phyloP scores from a whole-genome alignment of 2,329 filamentous ascomycete genomes.

The Lasiodiplodia citricola region DNA sequence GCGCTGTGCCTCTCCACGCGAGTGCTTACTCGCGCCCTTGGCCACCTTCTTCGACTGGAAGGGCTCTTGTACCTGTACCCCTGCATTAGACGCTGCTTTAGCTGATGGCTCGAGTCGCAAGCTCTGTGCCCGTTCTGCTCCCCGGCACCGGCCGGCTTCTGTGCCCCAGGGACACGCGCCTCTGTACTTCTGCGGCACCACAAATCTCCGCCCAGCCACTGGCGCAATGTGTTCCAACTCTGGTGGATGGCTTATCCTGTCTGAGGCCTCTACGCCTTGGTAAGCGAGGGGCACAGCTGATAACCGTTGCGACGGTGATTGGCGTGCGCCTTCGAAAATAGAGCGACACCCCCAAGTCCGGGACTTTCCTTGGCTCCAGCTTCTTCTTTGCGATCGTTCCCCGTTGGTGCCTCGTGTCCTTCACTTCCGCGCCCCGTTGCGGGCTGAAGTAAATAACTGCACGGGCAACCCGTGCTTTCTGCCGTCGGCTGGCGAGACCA shows the following conservation, averaged over 20 bases:
- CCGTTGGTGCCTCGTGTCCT: slow-evolving; percentile 23
- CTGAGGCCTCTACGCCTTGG: slow-evolving; percentile 1
- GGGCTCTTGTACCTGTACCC: slow-evolving; percentile 14
- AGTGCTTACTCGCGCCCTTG: slow-evolving; percentile 14
- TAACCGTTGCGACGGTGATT: slow-evolving; percentile 24
- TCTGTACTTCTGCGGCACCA: slow-evolving; percentile 12
- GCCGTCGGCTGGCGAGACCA: slow-evolving; percentile 12
- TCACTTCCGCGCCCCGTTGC: slow-evolving; percentile 18
- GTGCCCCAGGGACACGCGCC: slow-evolving; percentile 10
- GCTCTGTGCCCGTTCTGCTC: background rate
- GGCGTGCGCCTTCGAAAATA: slow-evolving; percentile 14
- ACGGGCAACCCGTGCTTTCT: slow-evolving; percentile 12
- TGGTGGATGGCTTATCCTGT: slow-evolving; percentile 13
- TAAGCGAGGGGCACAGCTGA: slow-evolving; percentile 26
- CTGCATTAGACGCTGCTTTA: slow-evolving; percentile 18
- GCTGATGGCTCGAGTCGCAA: slow-evolving; percentile 19
- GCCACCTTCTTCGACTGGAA: slow-evolving; percentile 10
- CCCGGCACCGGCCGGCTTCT: background rate
- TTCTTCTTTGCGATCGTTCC: slow-evolving; percentile 25
- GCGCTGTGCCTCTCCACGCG: slow-evolving; percentile 13
- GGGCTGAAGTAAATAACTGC: slow-evolving; percentile 18
- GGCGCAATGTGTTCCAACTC: slow-evolving; percentile 16
- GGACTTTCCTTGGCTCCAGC: slow-evolving; percentile 18
- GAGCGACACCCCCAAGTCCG: slow-evolving; percentile 1
- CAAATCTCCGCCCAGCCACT: slow-evolving; percentile 23